Conservation (phyloP, 805 yeast genomes). For the Candida ulmi region DNA sequence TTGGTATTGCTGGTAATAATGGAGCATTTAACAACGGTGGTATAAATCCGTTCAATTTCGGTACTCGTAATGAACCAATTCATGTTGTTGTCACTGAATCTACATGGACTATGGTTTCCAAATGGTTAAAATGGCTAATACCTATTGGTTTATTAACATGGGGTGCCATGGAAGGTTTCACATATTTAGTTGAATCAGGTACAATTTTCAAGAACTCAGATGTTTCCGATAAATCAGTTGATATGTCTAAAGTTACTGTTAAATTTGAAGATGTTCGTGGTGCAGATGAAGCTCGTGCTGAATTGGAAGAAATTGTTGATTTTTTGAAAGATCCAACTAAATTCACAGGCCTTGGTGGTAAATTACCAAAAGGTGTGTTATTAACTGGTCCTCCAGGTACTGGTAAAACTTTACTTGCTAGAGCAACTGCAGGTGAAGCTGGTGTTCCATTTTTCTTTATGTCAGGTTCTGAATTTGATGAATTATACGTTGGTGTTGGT, state of each 20-base stretch:
- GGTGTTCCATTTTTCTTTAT: conserved; percentile 97
- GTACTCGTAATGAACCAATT: conserved; percentile 75
- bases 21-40: conserved; percentile 2
- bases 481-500: conserved; percentile 97
- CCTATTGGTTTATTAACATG: conserved; percentile 77
- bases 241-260: conserved; percentile 75
- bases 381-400: conserved; percentile 99
- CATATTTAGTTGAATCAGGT: conserved; percentile 75
- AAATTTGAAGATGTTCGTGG: conserved; percentile 93
- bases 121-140: conserved; percentile 85
- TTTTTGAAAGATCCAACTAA: conserved; percentile 93
- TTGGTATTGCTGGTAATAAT: conserved; percentile 12
- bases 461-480: conserved; percentile 98
- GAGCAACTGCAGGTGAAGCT: conserved; percentile 99
- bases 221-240: conserved; percentile 71
- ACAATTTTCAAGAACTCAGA: conserved; percentile 73
- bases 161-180: conserved; percentile 74
- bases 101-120: conserved; percentile 66
- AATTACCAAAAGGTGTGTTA: conserved; percentile 93
- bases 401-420: conserved; percentile 92
- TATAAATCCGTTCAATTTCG: conserved; percentile 33
- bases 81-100: conserved; percentile 93
- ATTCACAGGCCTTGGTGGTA: conserved; percentile 96
- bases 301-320: conserved; percentile 96
- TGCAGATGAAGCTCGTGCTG: conserved; percentile 97